Percentiles rank a stretch among this genome's conserved stretches.
Evolutionary conservation across 495 filamentous ascomycete genomes (phyloP).

Genomic region (Xylaria telfairii): DNA sequence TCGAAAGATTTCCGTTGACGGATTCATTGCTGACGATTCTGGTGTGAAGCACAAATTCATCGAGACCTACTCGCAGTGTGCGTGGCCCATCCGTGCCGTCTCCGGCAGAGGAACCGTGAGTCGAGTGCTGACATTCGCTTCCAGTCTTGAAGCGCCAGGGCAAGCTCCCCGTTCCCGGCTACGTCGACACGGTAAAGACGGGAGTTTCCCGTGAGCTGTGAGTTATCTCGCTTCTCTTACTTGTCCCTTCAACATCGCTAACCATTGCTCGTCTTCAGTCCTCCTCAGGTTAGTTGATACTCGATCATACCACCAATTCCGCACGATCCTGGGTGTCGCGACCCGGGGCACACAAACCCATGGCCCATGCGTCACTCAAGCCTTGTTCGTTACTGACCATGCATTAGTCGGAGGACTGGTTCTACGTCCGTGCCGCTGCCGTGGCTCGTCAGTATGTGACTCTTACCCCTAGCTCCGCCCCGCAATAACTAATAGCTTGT

Average conservation of each 20-base stretch:
- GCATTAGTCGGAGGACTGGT: conserved; percentile 71
- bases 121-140: conserved; percentile 37
- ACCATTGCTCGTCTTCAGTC: conserved; percentile 12
- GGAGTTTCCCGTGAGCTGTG: conserved; percentile 26
- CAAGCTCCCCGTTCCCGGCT: conserved; percentile 82
- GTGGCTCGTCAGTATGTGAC: conserved; percentile 76
- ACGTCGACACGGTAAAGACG: conserved; percentile 25
- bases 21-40: conserved; percentile 46
- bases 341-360: not conserved
- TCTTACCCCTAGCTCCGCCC: not conserved
- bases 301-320: not conserved
- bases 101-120: conserved; percentile 76
- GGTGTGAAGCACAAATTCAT: conserved; percentile 62
- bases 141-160: conserved; percentile 79
- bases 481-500: not conserved
- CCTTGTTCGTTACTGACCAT: conserved; percentile 11
- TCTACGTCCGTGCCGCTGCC: conserved; percentile 95
- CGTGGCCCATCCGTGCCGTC: not conserved
- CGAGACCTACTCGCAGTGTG: conserved; percentile 68
- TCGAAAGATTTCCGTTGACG: conserved; percentile 45
- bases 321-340: not conserved
- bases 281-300: conserved; percentile 24
- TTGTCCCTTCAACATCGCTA: not conserved
- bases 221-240: not conserved
- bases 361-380: not conserved